These are phyloP conservation scores for Rubroshorea leprosula DNA, from an alignment of 345 rosid species.

Conservation along the genomic window DNA sequence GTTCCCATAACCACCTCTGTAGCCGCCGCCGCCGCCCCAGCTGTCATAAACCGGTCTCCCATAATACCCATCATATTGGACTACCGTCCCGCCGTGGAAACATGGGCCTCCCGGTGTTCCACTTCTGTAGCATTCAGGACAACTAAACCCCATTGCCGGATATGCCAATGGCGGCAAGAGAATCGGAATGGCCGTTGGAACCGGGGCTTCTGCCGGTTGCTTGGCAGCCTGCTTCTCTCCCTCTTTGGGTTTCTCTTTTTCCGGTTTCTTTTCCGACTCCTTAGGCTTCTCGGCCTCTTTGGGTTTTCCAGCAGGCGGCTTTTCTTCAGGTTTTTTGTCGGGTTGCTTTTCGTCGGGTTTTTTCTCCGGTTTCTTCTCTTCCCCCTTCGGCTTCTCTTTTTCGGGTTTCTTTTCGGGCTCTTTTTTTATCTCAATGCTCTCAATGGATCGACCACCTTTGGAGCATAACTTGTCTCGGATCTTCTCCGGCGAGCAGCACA, in stretches of 20 bases:
- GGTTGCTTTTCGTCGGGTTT: neutral
- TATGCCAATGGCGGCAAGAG: neutral
- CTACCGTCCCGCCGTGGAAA: conserved; percentile 20
- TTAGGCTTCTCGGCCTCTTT: conserved; percentile 8
- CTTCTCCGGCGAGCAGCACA: conserved; percentile 73
- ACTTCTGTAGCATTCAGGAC: conserved; percentile 20
- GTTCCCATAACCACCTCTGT: conserved; percentile 12
- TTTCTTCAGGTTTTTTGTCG: neutral
- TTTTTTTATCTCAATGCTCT: conserved; percentile 45
- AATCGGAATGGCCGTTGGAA: neutral
- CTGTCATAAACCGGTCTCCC: conserved; percentile 57
- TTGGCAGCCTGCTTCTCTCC: conserved; percentile 13
- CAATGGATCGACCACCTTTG: conserved; percentile 50
- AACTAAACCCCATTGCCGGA: conserved; percentile 23
- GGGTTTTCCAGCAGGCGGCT: neutral
- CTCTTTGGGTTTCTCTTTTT: conserved; percentile 16
- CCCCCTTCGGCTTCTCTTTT: neutral
- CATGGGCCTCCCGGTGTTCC: conserved; percentile 32
- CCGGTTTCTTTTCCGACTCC: conserved; percentile 11
- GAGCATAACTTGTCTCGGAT: conserved; percentile 46
- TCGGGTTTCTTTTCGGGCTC: conserved; percentile 15
- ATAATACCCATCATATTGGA: conserved; percentile 21
- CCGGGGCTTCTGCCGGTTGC: conserved; percentile 3
- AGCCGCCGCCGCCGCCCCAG: conserved; percentile 44
- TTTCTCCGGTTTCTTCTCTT: conserved; percentile 14